These are phyloP conservation scores for Penicillium roqueforti DNA, from an alignment of 495 filamentous ascomycete species.

Conservation along the genomic window DNA sequence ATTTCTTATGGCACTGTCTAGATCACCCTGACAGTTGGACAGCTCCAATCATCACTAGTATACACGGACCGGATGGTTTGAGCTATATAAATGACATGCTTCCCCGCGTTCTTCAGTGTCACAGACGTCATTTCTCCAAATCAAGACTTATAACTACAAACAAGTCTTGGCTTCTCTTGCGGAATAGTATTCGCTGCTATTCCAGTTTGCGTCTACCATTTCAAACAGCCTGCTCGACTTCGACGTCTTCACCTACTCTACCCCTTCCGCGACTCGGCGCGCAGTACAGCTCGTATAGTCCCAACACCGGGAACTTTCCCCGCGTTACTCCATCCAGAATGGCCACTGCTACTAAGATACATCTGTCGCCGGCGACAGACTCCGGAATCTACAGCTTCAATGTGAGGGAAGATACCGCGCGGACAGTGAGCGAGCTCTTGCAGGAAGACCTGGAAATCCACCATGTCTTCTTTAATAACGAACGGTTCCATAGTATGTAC, in stretches of 20 bases:
- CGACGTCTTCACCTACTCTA: neutral
- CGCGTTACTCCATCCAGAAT: slow-evolving; percentile 29
- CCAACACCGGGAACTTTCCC: neutral
- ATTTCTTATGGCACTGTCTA: neutral
- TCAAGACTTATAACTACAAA: neutral
- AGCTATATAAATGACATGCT: slow-evolving; percentile 5
- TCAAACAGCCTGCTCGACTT: neutral
- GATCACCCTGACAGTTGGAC: neutral
- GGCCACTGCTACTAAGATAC: slow-evolving; percentile 62
- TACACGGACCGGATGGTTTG: neutral
- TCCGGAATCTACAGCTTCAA: slow-evolving; percentile 53
- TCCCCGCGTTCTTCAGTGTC: neutral
- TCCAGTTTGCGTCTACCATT: neutral
- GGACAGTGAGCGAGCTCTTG: slow-evolving; percentile 58
- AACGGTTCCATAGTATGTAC: slow-evolving; percentile 62
- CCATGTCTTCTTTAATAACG: slow-evolving; percentile 73
- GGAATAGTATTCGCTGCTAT: neutral
- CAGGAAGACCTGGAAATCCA: slow-evolving; percentile 70
- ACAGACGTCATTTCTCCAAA: neutral
- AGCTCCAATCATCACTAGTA: neutral
- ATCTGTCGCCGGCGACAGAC: slow-evolving; percentile 50
- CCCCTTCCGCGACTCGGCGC: neutral
- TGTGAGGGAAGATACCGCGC: slow-evolving; percentile 55
- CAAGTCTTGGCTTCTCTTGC: neutral
- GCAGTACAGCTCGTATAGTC: neutral